phyloP scores from a whole-genome alignment of 768 basidiomycete species.

The Tremella fuciformis region DNA sequence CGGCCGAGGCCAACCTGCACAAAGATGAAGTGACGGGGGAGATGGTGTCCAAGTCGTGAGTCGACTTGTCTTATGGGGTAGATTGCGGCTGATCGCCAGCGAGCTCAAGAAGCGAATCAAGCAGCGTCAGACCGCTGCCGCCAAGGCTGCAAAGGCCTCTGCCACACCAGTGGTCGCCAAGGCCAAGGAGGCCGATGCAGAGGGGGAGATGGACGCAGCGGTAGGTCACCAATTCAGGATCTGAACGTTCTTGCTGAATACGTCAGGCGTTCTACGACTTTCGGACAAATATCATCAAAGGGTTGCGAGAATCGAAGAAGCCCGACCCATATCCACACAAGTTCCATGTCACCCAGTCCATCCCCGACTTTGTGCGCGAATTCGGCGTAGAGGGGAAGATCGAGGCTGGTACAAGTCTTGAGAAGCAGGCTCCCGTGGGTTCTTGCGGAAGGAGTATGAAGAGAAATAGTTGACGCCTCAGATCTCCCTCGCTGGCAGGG shows the following conservation, averaged over 20 bases:
- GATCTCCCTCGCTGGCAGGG: conserved; percentile 74
- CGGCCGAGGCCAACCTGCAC: conserved; percentile 46
- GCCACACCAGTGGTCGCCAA: conserved; percentile 51
- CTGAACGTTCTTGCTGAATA: conserved; percentile 4
- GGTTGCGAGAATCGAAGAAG: conserved; percentile 74
- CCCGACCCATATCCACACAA: conserved; percentile 99
- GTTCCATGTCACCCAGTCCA: conserved; percentile 79
- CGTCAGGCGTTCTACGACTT: conserved; percentile 92
- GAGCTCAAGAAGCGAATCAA: conserved; percentile 93
- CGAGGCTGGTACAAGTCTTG: conserved; percentile 63
- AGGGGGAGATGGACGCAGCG: conserved; percentile 85
- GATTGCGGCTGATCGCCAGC: conserved; percentile 55
- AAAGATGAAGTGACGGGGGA: conserved; percentile 74
- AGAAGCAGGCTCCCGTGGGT: conserved; percentile 53
- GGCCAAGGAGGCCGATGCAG: conserved; percentile 54
- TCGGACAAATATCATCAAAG: conserved; percentile 80
- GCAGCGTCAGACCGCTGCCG: conserved; percentile 67
- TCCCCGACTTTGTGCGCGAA: conserved; percentile 67
- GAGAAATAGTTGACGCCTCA: conserved; percentile 13
- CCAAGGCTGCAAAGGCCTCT: conserved; percentile 69
- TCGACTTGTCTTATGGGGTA: background rate
- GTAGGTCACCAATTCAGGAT: conserved; percentile 57
- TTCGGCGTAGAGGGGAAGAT: conserved; percentile 75
- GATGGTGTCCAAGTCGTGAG: conserved; percentile 90
- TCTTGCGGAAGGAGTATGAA: background rate